phyloP scores from a whole-genome alignment of 257 asterid genomes.

The Jacaranda copaia region DNA sequence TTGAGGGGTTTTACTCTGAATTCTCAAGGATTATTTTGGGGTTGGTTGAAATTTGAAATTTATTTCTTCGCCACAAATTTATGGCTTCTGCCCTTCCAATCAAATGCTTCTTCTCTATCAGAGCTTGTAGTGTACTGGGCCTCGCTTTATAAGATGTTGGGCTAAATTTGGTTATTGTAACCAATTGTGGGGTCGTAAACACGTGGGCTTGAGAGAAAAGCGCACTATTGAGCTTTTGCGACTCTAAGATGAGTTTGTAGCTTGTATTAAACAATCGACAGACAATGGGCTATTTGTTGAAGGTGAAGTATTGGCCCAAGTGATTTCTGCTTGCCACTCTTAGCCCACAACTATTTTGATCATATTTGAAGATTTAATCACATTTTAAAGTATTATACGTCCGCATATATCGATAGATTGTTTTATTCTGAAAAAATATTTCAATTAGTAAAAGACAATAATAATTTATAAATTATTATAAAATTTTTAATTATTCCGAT shows the following conservation, averaged over 20 bases:
- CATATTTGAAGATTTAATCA: too few relatives aligned
- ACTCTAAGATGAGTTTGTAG: too few relatives aligned
- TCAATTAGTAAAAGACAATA: too few relatives aligned
- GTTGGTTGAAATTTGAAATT: neutral
- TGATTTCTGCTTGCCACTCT: neutral
- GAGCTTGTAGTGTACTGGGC: neutral
- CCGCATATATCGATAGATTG: too few relatives aligned
- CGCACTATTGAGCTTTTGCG: too few relatives aligned
- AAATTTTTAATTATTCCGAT: too few relatives aligned
- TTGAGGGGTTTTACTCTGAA: conserved; percentile 28
- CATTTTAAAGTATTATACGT: too few relatives aligned
- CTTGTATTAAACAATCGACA: too few relatives aligned
- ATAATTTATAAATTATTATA: too few relatives aligned
- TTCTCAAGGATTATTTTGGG: neutral
- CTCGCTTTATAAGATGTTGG: neutral
- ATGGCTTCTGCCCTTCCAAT: conserved; percentile 15
- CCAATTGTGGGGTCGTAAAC: neutral
- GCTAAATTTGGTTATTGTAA: conserved; percentile 26
- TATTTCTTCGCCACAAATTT: conserved; percentile 35
- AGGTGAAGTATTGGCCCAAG: neutral
- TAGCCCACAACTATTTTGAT: neutral
- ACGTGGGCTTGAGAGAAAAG: conserved; percentile 2
- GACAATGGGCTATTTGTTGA: too few relatives aligned
- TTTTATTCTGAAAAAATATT: too few relatives aligned
- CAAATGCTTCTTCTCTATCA: neutral